phyloP scores from a whole-genome alignment of 805 yeast species.

The Saccharomycopsis fodiens region DNA sequence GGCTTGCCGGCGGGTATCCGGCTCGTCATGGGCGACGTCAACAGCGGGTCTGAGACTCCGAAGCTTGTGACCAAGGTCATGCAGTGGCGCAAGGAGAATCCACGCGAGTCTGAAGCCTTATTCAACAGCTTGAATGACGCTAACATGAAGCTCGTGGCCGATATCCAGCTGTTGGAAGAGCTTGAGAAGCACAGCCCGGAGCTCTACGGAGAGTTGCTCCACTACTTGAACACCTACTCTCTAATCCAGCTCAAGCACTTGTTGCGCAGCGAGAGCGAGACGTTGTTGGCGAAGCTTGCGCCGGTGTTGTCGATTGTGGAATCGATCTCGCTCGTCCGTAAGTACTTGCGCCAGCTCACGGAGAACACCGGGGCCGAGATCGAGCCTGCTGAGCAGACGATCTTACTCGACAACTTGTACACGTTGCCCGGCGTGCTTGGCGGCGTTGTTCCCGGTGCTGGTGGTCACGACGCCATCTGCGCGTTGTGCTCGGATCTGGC shows the following conservation, averaged over 20 bases:
- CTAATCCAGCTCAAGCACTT: conserved; percentile 21
- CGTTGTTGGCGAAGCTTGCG: conserved; percentile 16
- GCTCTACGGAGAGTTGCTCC: conserved; percentile 27
- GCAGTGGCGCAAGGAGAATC: conserved; percentile 53
- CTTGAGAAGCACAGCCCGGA: conserved; percentile 28
- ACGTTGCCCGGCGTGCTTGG: conserved; percentile 71
- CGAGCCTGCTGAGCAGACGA: conserved; percentile 76
- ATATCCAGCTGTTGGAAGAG: conserved; percentile 35
- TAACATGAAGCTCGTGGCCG: conserved; percentile 48
- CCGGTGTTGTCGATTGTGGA: conserved; percentile 30
- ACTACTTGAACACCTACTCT: conserved; percentile 14
- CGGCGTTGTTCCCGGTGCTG: conserved; percentile 99
- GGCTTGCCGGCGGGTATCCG: conserved; percentile 61
- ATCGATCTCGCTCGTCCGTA: conserved; percentile 46
- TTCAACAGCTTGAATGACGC: conserved; percentile 51
- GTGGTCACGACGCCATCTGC: conserved; percentile 92
- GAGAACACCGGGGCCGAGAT: conserved; percentile 69
- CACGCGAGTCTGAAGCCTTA: conserved; percentile 41
- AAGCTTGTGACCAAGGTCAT: conserved; percentile 72
- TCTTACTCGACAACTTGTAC: conserved; percentile 51
- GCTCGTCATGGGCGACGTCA: conserved; percentile 86
- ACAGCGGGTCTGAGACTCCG: conserved; percentile 92
- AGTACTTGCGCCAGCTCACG: conserved; percentile 53
- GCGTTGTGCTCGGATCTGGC: conserved; percentile 49
- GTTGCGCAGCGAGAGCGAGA: conserved; percentile 22